phyloP scores from a whole-genome alignment of 2,329 filamentous ascomycete species.

The Sporothrix variecibatus region DNA sequence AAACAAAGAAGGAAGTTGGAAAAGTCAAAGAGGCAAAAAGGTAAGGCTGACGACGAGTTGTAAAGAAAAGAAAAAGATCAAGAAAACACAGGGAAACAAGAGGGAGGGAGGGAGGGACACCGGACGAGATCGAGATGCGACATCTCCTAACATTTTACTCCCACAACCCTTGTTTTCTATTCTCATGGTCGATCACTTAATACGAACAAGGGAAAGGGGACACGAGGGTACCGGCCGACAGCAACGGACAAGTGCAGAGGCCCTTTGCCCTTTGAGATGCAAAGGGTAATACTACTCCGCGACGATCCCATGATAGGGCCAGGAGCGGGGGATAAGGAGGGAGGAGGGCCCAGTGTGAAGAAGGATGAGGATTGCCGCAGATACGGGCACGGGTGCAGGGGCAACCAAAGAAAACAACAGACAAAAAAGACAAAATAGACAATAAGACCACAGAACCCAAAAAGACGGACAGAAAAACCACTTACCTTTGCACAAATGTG shows the following conservation, averaged over 20 bases:
- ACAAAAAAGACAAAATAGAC: not conserved
- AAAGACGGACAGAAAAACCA: not conserved
- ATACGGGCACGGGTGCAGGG: not conserved
- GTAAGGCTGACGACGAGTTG: not conserved
- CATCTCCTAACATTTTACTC: not conserved
- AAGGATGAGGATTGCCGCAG: not conserved
- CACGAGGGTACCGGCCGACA: not conserved
- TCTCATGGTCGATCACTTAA: not conserved
- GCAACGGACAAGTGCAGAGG: not conserved
- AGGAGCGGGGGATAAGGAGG: not conserved
- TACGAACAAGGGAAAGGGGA: not conserved
- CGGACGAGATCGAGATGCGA: not conserved
- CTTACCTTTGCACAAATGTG: not conserved
- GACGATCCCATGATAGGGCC: conserved; percentile 11
- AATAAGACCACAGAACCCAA: not conserved
- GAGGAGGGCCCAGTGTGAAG: not conserved
- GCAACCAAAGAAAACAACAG: not conserved
- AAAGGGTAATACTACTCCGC: not conserved
- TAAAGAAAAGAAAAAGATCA: not conserved
- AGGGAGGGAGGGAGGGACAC: too few species aligned
- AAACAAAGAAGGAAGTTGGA: not conserved
- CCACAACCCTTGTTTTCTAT: not conserved
- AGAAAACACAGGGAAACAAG: not conserved
- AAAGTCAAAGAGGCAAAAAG: not conserved
- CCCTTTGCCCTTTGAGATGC: not conserved